phyloP scores from a whole-genome alignment of 1,284 basidiomycete genomes.

The Ceratobasidium sp. region DNA sequence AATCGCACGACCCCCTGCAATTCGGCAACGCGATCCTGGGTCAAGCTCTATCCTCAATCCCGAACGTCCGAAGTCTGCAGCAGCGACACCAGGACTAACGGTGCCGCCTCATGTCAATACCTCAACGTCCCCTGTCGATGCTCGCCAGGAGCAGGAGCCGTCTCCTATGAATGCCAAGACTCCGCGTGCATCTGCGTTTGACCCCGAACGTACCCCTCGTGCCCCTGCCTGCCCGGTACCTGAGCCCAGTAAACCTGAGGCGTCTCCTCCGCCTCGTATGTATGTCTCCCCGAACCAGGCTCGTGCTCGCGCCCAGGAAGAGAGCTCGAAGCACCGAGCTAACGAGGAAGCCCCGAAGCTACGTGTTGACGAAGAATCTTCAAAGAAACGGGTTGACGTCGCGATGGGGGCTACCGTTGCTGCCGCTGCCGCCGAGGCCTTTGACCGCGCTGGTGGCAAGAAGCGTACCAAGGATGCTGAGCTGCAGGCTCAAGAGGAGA shows the following conservation, averaged over 20 bases:
- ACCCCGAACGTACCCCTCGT: conserved; percentile 43
- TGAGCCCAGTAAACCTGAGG: conserved; percentile 9
- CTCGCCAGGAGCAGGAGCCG: conserved; percentile 9
- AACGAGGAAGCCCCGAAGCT: not conserved
- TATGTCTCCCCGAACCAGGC: conserved; percentile 32
- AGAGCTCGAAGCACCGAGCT: not conserved
- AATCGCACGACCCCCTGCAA: conserved; percentile 3
- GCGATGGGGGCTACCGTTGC: conserved; percentile 25
- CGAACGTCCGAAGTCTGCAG: conserved; percentile 35
- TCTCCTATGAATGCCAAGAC: conserved; percentile 34
- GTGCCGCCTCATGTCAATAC: conserved; percentile 40
- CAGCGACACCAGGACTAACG: not conserved
- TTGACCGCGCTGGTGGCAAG: conserved; percentile 38
- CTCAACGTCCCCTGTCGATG: conserved; percentile 22
- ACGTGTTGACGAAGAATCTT: conserved; percentile 16
- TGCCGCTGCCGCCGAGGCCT: conserved; percentile 38
- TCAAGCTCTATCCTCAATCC: not conserved
- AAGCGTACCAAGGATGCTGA: conserved; percentile 35
- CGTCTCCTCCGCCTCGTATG: conserved; percentile 10
- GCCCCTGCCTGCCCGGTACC: conserved; percentile 23
- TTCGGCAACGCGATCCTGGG: conserved; percentile 13
- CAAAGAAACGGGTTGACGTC: conserved; percentile 29
- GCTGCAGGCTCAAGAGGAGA: conserved; percentile 37
- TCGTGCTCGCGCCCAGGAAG: conserved; percentile 32
- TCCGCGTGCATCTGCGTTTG: conserved; percentile 13